These are phyloP conservation scores for Kingdonia uniflora DNA, from an alignment of 164 flowering plant species.

Conservation along the genomic window DNA sequence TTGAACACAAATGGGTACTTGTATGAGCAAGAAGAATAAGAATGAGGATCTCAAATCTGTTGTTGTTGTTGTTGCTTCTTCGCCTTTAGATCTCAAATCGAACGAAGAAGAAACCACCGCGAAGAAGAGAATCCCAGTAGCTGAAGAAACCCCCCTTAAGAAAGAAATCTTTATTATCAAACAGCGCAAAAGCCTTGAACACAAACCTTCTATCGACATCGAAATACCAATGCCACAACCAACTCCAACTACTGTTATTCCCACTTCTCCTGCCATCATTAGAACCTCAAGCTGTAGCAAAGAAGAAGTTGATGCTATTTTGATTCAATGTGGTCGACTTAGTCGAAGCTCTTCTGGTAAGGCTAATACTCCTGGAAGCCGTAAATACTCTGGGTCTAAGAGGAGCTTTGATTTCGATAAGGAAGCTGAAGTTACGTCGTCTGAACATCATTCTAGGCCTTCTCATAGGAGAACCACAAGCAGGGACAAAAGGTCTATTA, in stretches of 20 bases:
- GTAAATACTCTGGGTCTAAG: slow-evolving; percentile 74
- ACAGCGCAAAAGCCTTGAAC: slow-evolving; percentile 27
- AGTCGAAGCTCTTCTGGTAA: slow-evolving; percentile 83
- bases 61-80: too few relatives aligned
- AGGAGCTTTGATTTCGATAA: slow-evolving; percentile 74
- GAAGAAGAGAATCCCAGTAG: too few relatives aligned
- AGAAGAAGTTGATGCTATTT: slow-evolving; percentile 1
- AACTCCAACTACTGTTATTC: slow-evolving; percentile 1
- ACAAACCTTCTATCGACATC: slow-evolving; percentile 13
- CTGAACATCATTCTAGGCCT: slow-evolving; percentile 26
- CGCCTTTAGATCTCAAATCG: too few relatives aligned
- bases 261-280: slow-evolving; percentile 11
- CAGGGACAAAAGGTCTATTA: slow-evolving; percentile 70
- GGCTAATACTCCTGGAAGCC: slow-evolving; percentile 10
- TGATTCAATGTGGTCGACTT: slow-evolving; percentile 72
- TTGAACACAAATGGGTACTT: too few relatives aligned
- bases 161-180: slow-evolving; percentile 46
- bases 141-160: slow-evolving; percentile 41
- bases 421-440: background rate
- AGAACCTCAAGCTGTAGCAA: slow-evolving; percentile 40
- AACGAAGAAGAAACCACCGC: too few relatives aligned
- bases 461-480: slow-evolving; percentile 78
- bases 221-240: background rate
- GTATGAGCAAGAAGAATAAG: too few relatives aligned
- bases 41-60: too few relatives aligned